A percentile compares a stretch with the other conserved stretches of the same genome.
phyloP scores from a whole-genome alignment of 208 protist genomes.

The Acanthamoeba castellanii region DNA sequence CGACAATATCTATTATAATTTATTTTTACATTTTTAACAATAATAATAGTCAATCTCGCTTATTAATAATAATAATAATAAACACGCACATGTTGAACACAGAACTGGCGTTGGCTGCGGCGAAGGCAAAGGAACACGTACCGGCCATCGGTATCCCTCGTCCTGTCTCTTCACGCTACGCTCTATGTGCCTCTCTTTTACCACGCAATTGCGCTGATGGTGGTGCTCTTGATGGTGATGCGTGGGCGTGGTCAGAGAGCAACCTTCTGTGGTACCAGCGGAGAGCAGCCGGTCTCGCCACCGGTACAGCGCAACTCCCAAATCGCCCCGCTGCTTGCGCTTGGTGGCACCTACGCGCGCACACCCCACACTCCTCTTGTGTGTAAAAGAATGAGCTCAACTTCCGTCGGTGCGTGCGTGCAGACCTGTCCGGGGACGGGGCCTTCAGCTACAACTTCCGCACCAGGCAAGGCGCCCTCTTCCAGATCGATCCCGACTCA shows the following conservation, averaged over 20 bases:
- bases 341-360: not conserved
- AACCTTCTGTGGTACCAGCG: conserved; percentile 23
- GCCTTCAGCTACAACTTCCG: conserved; percentile 22
- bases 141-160: too few species aligned
- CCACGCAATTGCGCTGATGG: too few species aligned
- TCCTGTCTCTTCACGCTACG: too few species aligned
- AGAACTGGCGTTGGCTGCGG: too few species aligned
- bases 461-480: conserved; percentile 18
- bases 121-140: too few species aligned
- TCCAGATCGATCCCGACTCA: conserved; percentile 19
- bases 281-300: not conserved
- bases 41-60: too few species aligned
- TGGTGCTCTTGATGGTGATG: not conserved
- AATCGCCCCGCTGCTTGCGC: not conserved
- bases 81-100: too few species aligned
- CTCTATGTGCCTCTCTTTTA: too few species aligned
- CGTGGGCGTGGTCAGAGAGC: not conserved
- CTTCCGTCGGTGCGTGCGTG: not conserved
- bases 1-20: too few species aligned
- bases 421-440: not conserved
- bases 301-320: not conserved
- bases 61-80: too few species aligned
- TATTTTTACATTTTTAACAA: too few species aligned
- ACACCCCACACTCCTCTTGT: not conserved
- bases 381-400: too few species aligned